Percentiles rank a stretch among this genome's conserved stretches.
phyloP scores from a whole-genome alignment of 2,329 filamentous ascomycete genomes.

The Venturia oleaginea region DNA sequence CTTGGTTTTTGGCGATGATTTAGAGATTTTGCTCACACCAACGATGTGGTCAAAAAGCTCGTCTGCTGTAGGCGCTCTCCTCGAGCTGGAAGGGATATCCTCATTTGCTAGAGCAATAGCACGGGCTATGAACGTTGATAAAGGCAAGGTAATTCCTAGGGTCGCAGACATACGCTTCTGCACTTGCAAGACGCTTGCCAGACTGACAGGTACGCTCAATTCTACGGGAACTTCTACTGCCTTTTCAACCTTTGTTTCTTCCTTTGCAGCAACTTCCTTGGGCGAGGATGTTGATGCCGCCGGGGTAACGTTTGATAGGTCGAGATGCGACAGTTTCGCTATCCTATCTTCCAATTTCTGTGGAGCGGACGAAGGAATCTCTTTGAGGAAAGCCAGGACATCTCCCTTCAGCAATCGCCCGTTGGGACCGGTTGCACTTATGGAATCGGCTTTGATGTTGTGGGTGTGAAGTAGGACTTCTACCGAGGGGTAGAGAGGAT shows the following conservation, averaged over 20 bases:
- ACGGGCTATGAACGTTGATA: conserved; percentile 78
- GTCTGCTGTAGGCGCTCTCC: conserved; percentile 58
- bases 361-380: conserved; percentile 64
- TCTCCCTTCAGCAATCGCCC: conserved; percentile 92
- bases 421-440: conserved; percentile 77
- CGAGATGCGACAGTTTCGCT: conserved; percentile 69
- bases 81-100: conserved; percentile 60
- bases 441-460: conserved; percentile 66
- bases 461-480: conserved; percentile 71
- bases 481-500: conserved; percentile 76
- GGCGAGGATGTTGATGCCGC: conserved; percentile 40
- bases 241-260: conserved; percentile 37
- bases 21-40: conserved; percentile 51
- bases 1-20: conserved; percentile 37
- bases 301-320: conserved; percentile 91
- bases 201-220: conserved; percentile 66
- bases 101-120: conserved; percentile 85
- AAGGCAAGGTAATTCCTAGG: conserved; percentile 69
- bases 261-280: conserved; percentile 36
- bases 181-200: conserved; percentile 67
- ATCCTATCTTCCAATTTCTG: conserved; percentile 61
- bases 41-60: conserved; percentile 88
- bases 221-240: conserved; percentile 25
- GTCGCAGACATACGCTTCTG: conserved; percentile 72
- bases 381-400: conserved; percentile 79